These are phyloP conservation scores for Umbilicaria muhlenbergii DNA, from an alignment of 495 filamentous ascomycete species.

Conservation along the genomic window DNA sequence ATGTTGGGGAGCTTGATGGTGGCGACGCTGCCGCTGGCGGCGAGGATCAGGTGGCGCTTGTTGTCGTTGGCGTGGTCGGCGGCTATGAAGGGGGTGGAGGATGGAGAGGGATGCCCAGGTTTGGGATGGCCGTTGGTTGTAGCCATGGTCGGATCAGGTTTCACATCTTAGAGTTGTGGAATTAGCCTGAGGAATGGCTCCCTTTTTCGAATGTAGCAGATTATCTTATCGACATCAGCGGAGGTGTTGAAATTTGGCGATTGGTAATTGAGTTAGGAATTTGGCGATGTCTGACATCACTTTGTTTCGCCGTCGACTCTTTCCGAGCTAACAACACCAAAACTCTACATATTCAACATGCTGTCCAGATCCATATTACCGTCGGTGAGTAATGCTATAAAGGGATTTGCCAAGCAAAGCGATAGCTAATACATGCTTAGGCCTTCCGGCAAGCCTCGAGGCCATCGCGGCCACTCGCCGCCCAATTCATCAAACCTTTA, in stretches of 20 bases:
- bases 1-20: constrained; percentile 82
- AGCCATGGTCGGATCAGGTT: background rate
- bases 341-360: constrained; percentile 13
- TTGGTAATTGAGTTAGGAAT: too few species aligned
- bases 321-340: too few species aligned
- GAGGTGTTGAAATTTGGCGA: too few species aligned
- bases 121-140: background rate
- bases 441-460: constrained; percentile 24
- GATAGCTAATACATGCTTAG: constrained; percentile 7
- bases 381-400: constrained; percentile 20
- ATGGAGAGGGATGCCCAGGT: background rate
- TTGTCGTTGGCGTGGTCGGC: constrained; percentile 32
- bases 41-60: constrained; percentile 66
- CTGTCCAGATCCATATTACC: constrained; percentile 21
- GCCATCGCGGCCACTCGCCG: constrained; percentile 7
- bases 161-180: too few species aligned
- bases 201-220: too few species aligned
- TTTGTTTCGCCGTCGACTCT: too few species aligned
- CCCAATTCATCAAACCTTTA: constrained; percentile 12
- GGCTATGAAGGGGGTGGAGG: constrained; percentile 13
- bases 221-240: too few species aligned
- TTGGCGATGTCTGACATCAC: too few species aligned
- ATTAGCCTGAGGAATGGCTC: too few species aligned
- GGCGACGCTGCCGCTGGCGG: constrained; percentile 63
- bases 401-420: too few species aligned